Percentiles rank a stretch among this genome's conserved stretches.
phyloP scores from a whole-genome alignment of 257 asterid species.

The Verbena officinalis region DNA sequence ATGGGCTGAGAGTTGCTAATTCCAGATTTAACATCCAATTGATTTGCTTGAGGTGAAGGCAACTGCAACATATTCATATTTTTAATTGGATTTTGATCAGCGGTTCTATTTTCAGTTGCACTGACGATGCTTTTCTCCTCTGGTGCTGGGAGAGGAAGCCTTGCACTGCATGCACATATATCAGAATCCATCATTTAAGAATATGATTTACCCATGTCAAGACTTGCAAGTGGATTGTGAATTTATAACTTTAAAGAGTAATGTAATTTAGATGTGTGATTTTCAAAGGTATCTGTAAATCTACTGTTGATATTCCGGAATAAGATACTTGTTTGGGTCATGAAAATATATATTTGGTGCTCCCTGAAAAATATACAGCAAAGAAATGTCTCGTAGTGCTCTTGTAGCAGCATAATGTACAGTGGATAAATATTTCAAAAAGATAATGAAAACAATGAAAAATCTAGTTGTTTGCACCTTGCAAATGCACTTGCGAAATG shows the following conservation, averaged over 20 bases:
- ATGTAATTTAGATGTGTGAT: not conserved
- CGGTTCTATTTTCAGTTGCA: slow-evolving; percentile 47
- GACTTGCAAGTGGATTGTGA: slow-evolving; percentile 13
- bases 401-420: slow-evolving; percentile 3
- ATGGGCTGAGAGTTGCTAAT: slow-evolving; percentile 57
- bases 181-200: slow-evolving; percentile 30
- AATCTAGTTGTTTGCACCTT: slow-evolving; percentile 51
- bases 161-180: slow-evolving; percentile 64
- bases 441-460: slow-evolving; percentile 10
- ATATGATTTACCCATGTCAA: slow-evolving; percentile 11
- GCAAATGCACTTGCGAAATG: slow-evolving; percentile 81
- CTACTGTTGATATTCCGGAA: slow-evolving; percentile 1
- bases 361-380: slow-evolving; percentile 11
- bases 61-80: slow-evolving; percentile 56
- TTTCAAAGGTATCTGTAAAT: slow-evolving; percentile 10
- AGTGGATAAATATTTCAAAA: not conserved
- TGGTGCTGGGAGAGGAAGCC: slow-evolving; percentile 92
- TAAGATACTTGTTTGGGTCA: slow-evolving; percentile 8
- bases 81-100: slow-evolving; percentile 44
- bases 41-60: slow-evolving; percentile 53
- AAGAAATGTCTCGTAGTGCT: not conserved
- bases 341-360: no score
- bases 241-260: not conserved
- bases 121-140: slow-evolving; percentile 62
- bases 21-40: slow-evolving; percentile 31